These are phyloP conservation scores for Closterium sp. DNA, from an alignment of 139 green algal genomes.

Conservation along the genomic window DNA sequence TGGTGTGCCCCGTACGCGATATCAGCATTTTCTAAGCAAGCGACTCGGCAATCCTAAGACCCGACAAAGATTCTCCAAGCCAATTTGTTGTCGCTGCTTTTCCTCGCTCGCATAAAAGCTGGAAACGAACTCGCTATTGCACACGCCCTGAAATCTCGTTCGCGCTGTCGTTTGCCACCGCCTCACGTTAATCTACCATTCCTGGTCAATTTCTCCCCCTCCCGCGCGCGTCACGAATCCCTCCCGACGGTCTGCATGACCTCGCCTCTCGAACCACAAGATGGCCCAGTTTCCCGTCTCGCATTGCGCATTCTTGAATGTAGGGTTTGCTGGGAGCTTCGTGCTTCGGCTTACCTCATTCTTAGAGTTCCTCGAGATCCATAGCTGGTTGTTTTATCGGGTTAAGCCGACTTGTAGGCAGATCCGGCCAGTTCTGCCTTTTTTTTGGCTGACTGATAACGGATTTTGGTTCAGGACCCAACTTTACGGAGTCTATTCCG, in stretches of 20 bases:
- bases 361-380: not conserved
- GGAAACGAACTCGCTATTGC: too few relatives aligned
- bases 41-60: not conserved
- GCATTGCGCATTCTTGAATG: not conserved
- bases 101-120: not conserved
- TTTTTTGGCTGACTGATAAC: not conserved
- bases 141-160: too few relatives aligned
- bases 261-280: not conserved
- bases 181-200: not conserved
- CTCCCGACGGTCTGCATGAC: not conserved
- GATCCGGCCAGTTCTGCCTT: not conserved
- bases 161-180: too few relatives aligned
- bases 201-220: not conserved
- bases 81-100: not conserved
- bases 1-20: not conserved
- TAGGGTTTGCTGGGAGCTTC: not conserved
- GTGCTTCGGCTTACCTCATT: not conserved
- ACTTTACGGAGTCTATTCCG: not conserved
- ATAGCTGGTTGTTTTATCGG: not conserved
- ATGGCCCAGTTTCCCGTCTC: not conserved
- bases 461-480: not conserved
- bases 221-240: not conserved
- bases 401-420: not conserved
- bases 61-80: not conserved
- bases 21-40: not conserved